Conservation (phyloP, 2,329 filamentous ascomycete genomes). For the Didymella arachidicola region DNA sequence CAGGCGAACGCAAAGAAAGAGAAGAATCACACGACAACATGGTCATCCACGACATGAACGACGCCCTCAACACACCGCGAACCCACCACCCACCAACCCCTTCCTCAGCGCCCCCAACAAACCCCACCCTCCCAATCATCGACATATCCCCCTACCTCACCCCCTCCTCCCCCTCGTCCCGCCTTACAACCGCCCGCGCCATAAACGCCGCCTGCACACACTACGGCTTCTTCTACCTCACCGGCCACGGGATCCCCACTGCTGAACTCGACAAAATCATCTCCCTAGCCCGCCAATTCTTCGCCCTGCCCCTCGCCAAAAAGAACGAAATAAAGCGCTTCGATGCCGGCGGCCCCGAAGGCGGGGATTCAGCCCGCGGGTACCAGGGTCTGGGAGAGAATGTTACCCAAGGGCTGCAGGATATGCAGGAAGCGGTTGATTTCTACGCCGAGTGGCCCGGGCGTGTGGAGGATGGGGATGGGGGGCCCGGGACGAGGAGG, state of each 20-base stretch:
- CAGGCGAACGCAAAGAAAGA: neutral
- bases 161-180: conserved; percentile 27
- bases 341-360: conserved; percentile 42
- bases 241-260: conserved; percentile 51
- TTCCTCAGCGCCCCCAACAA: conserved; percentile 13
- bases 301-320: conserved; percentile 36
- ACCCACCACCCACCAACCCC: conserved; percentile 5
- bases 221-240: conserved; percentile 56
- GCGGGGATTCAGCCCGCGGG: conserved; percentile 49
- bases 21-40: conserved; percentile 1
- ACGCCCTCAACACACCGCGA: conserved; percentile 21
- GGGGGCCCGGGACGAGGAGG: conserved; percentile 32
- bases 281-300: conserved; percentile 46
- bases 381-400: conserved; percentile 52
- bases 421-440: conserved; percentile 53
- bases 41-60: conserved; percentile 28
- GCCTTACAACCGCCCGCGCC: conserved; percentile 39
- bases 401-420: conserved; percentile 45
- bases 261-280: conserved; percentile 40
- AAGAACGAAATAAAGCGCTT: conserved; percentile 49
- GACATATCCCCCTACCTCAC: conserved; percentile 52
- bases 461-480: conserved; percentile 22
- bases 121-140: conserved; percentile 52
- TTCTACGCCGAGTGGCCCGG: conserved; percentile 48
- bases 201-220: conserved; percentile 49